Evolutionary conservation across 805 yeast species (phyloP).

Genomic region (Barnettozyma populi): DNA sequence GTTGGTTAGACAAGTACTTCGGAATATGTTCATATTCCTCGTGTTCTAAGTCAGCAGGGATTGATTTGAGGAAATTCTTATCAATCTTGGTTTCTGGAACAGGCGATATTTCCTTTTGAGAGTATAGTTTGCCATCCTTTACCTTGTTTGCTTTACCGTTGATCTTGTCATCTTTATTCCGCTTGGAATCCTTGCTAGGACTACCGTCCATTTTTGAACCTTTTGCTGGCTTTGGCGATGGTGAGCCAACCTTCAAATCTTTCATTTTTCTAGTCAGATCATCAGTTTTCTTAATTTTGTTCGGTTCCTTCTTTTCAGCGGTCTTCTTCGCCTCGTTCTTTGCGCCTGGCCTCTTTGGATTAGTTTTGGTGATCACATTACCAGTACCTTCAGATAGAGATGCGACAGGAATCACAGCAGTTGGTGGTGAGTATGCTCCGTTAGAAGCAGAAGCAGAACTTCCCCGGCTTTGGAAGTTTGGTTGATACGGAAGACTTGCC

Average conservation of each 20-base stretch:
- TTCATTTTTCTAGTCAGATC: neutral
- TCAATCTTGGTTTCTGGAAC: constrained; percentile 3
- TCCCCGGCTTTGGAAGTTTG: neutral
- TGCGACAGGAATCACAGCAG: neutral
- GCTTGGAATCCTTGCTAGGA: neutral
- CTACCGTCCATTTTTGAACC: neutral
- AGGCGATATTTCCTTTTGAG: neutral
- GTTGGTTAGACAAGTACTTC: constrained; percentile 25
- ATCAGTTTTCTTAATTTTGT: neutral
- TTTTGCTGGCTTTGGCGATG: neutral
- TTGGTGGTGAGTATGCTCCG: neutral
- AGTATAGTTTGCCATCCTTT: neutral
- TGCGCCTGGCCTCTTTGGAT: neutral
- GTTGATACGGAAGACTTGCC: neutral
- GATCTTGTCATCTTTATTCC: neutral
- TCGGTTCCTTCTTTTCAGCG: constrained; percentile 1
- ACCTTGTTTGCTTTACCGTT: neutral
- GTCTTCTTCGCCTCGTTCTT: neutral
- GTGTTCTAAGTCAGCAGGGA: constrained; percentile 16
- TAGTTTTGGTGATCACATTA: constrained; percentile 1
- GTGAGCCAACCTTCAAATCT: neutral
- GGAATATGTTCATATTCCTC: constrained; percentile 25
- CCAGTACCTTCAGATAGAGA: neutral
- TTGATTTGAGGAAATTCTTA: constrained; percentile 5
- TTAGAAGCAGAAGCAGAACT: neutral